Base-by-base conservation (phyloP, 148 eudicot species). In the Chenopodium quinoa region DNA sequence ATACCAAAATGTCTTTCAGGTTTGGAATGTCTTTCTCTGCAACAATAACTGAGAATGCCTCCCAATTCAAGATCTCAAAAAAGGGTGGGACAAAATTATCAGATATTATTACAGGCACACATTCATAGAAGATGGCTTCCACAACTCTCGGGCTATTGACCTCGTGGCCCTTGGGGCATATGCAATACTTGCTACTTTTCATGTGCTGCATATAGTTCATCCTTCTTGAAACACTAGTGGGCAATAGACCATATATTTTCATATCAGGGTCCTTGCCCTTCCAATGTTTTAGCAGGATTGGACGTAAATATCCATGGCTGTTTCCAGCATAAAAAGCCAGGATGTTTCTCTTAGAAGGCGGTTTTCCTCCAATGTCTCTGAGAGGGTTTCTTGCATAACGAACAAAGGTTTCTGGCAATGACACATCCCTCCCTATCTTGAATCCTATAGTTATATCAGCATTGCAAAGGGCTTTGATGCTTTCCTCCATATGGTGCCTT, bases 51-150 rank as follows among this genome's bases (percentile, higher is more conserved):
- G 98, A 88, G 71, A 94, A 94, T 0, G 97, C 88, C 4, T 89
- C 91, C 98, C 98, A 94, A 54, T 92, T 89, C 73, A 94, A 77
- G 76, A 94, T 88, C 75, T 91, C 94, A 40, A 92, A 91, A 63
- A 94, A 89, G 7, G 98, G 97, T 31, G 97, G 98, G 73, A 94
- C 97, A 66, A 91, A 94, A 75, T 94, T 94, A 80, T 94, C 98
- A 22, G 98, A 92, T 71, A 94, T 88, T 23, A 94, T 94, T 9
- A 94, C 93, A 0, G 98, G 98, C 12, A 94, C 97, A 76, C 98
- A 94, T 82, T 91, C 98, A 60, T 91, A 90, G 82, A 86, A 88
- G 71, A 94, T 89, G 75, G 98, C 91, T 83, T 94, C 98, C 16
- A 94, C 90, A 8, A 94, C 86, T 71, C 98, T 88, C 13, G 98